Base-by-base conservation (phyloP, 2,329 filamentous ascomycete species). In the Zopfia rhizophila region DNA sequence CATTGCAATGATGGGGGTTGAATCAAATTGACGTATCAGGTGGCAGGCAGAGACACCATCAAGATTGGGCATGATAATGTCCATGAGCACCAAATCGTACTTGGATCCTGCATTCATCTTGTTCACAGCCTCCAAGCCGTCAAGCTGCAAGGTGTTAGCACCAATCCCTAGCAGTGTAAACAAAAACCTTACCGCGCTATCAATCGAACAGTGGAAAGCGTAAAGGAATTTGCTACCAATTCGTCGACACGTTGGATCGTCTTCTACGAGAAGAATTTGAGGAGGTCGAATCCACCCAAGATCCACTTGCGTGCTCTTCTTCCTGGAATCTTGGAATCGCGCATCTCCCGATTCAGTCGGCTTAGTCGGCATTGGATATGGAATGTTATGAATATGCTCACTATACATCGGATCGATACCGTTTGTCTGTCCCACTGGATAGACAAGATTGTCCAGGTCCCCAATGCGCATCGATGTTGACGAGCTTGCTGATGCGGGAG, bases 31-130 rank as follows among this genome's bases (percentile, higher is more conserved):
- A 40, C 93, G 86, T 56, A 99, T 97, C 52, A 96, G 85, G 64
- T 94, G 90, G 45, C 91, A 96, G 3, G 94, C 93, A 12, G 92
- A 96, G 5, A 97, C 91, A 58, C 94, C 94, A 63, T 97, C 94
- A 41, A 97, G 80, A 55, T 92, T 89, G 5, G 94, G 94, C 94
- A 99, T 97, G 59, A 99, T 96, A 55, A 99, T 80, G 46, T 80
- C 80, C 79, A 74, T 79, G 55, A 72, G 77, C 42, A 69, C 80
- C 49, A 87, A 67, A 62, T 87, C 84, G 58, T 86, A 87, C 57
- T 86, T 86, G 4, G 79, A 78, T 5, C 83, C 83, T 28, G 76
- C 75, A 55, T 86, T 84, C 64, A 96, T 87, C 67, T 94, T 94
- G 66, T 88, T 90, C 36, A 96, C 92, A 38, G 94, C 94, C 69